A percentile compares a stretch with the other conserved stretches of the same genome.
Conservation (phyloP, 2,329 filamentous ascomycete genomes). For the Fusarium sp. region DNA sequence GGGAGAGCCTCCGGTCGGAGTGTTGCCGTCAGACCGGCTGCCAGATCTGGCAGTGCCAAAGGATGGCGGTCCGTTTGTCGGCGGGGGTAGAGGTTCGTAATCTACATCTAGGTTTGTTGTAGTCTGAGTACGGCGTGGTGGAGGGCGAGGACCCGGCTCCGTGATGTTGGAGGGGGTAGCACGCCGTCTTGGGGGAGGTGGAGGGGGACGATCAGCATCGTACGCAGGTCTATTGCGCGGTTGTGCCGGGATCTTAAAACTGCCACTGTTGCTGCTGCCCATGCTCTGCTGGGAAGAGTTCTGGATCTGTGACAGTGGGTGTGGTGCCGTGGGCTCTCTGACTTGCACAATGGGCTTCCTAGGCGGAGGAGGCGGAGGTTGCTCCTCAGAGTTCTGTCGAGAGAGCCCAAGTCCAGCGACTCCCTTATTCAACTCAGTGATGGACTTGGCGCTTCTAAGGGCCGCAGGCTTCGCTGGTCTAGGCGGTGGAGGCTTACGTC, state of each 20-base stretch:
- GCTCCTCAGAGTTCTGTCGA: slow-evolving; percentile 28
- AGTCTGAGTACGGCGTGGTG: slow-evolving; percentile 47
- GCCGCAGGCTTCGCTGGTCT: slow-evolving; percentile 69
- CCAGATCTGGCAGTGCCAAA: slow-evolving; percentile 43
- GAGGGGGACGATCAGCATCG: slow-evolving; percentile 51
- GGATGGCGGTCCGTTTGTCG: slow-evolving; percentile 39
- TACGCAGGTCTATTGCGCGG: slow-evolving; percentile 27
- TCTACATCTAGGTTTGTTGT: slow-evolving; percentile 56
- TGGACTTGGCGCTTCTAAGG: slow-evolving; percentile 60
- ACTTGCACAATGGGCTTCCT: slow-evolving; percentile 47
- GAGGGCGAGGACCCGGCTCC: slow-evolving; percentile 44
- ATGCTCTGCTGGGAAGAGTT: slow-evolving; percentile 53
- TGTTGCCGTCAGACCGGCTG: slow-evolving; percentile 47
- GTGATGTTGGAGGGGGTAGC: slow-evolving; percentile 53
- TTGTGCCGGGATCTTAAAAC: slow-evolving; percentile 28
- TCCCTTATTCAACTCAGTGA: slow-evolving; percentile 42
- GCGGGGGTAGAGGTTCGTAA: slow-evolving; percentile 54
- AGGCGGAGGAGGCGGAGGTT: slow-evolving; percentile 51
- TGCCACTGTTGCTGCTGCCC: slow-evolving; percentile 26
- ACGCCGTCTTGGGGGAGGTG: slow-evolving; percentile 61
- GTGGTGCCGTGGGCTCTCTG: slow-evolving; percentile 43
- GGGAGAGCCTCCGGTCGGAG: slow-evolving; percentile 51
- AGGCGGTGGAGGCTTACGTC: slow-evolving; percentile 60
- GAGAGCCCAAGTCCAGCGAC: slow-evolving; percentile 12
- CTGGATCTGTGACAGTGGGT: slow-evolving; percentile 57